Percentiles rank a stretch among this genome's conserved stretches.
Conservation (phyloP, 106 monocot genomes). For the Dioscorea dumetorum region DNA sequence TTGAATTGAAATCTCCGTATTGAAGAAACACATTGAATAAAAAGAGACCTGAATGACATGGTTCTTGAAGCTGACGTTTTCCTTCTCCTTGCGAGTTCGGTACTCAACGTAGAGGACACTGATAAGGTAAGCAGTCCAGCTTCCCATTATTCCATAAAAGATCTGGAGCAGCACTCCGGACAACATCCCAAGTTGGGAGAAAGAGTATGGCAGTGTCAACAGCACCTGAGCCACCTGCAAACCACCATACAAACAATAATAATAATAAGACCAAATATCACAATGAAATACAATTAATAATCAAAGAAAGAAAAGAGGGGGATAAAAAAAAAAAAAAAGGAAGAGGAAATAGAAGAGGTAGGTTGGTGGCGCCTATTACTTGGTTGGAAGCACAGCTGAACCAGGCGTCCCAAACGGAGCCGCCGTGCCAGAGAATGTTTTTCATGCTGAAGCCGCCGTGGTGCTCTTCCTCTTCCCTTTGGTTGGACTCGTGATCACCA, state of each 20-base stretch:
- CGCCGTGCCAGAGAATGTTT: conserved; percentile 87
- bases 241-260: background rate
- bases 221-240: conserved; percentile 79
- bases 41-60: conserved; percentile 69
- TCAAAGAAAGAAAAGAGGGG: no score
- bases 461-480: background rate
- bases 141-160: conserved; percentile 86
- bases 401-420: conserved; percentile 93
- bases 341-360: background rate
- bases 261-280: no score
- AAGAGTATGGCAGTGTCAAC: conserved; percentile 83
- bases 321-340: background rate
- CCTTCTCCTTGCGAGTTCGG: conserved; percentile 80
- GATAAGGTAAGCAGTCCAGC: conserved; percentile 96
- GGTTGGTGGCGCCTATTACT: no score
- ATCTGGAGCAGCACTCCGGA: conserved; percentile 70
- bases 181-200: conserved; percentile 89
- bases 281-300: no score
- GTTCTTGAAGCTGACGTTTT: conserved; percentile 76
- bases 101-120: conserved; percentile 92
- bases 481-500: conserved; percentile 12
- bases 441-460: conserved; percentile 39
- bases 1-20: background rate
- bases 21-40: no score
- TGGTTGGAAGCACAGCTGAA: conserved; percentile 96